These are phyloP conservation scores for Trichoderma gracile DNA, from an alignment of 2,329 filamentous ascomycete species.

Conservation along the genomic window DNA sequence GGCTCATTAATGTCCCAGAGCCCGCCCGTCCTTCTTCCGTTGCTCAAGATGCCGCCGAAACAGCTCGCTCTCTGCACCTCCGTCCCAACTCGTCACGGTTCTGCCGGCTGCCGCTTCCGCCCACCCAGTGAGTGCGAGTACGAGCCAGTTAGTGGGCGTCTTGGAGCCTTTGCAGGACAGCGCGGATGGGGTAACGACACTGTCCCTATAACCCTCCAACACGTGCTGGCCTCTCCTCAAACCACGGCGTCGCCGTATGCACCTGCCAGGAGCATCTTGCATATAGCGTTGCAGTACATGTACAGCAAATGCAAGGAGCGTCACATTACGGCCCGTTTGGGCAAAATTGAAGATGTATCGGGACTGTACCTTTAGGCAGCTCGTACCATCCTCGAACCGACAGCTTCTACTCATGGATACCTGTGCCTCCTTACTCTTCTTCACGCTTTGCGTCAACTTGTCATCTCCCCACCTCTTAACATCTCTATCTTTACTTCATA, in stretches of 20 bases:
- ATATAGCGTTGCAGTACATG: slow-evolving; percentile 12
- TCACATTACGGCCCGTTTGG: slow-evolving; percentile 14
- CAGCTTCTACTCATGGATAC: not conserved
- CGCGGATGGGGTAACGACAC: not conserved
- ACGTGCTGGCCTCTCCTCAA: slow-evolving; percentile 23
- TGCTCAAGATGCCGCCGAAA: not conserved
- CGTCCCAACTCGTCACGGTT: too few species aligned
- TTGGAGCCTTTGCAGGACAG: slow-evolving; percentile 10
- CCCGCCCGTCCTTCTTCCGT: not conserved
- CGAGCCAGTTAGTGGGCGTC: slow-evolving; percentile 14
- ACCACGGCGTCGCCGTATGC: slow-evolving; percentile 24
- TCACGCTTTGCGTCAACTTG: not conserved
- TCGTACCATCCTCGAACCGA: slow-evolving; percentile 8
- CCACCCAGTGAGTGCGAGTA: not conserved
- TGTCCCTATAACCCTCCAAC: slow-evolving; percentile 17
- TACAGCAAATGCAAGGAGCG: slow-evolving; percentile 13
- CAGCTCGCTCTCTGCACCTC: not conserved
- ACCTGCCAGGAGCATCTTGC: slow-evolving; percentile 25
- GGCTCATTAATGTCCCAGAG: not conserved
- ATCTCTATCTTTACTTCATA: slow-evolving; percentile 1
- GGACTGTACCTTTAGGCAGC: slow-evolving; percentile 20
- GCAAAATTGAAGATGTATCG: slow-evolving; percentile 13
- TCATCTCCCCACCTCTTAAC: slow-evolving; percentile 4
- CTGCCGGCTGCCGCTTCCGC: not conserved
- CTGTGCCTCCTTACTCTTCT: not conserved